Percentiles rank a stretch among this genome's conserved stretches.
Evolutionary conservation across 2,329 filamentous ascomycete species (phyloP).

Genomic region (Lasiodiplodia citricola): DNA sequence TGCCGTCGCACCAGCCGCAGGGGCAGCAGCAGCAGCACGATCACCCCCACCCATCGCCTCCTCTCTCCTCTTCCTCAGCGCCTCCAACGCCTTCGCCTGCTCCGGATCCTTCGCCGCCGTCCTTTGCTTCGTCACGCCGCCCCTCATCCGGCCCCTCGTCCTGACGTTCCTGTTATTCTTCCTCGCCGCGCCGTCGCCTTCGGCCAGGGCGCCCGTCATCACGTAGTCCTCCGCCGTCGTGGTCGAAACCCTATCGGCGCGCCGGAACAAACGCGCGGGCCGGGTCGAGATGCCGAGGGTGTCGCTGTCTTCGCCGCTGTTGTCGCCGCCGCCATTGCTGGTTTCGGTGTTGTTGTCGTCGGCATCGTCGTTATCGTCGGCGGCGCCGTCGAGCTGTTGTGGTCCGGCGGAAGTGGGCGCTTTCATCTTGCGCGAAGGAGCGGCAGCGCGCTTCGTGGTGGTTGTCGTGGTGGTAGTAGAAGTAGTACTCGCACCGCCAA

Average conservation of each 20-base stretch:
- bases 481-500: not conserved
- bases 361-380: not conserved
- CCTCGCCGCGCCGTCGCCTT: constrained; percentile 25
- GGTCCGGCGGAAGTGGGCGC: not conserved
- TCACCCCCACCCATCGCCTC: constrained; percentile 29
- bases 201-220: constrained; percentile 45
- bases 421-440: not conserved
- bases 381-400: not conserved
- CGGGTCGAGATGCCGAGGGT: constrained; percentile 32
- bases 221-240: constrained; percentile 36
- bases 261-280: constrained; percentile 34
- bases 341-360: not conserved
- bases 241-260: constrained; percentile 30
- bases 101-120: constrained; percentile 31
- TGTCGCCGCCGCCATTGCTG: not conserved
- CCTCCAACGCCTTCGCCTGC: constrained; percentile 37
- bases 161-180: constrained; percentile 8
- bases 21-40: not conserved
- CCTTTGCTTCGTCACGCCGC: constrained; percentile 32
- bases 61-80: constrained; percentile 41
- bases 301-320: constrained; percentile 43
- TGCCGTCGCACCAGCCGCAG: not conserved
- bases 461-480: not conserved
- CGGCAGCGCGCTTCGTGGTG: not conserved
- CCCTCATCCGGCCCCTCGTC: constrained; percentile 15